Evolutionary conservation across 495 filamentous ascomycete genomes (phyloP).

Genomic region (Thozetella sp.): DNA sequence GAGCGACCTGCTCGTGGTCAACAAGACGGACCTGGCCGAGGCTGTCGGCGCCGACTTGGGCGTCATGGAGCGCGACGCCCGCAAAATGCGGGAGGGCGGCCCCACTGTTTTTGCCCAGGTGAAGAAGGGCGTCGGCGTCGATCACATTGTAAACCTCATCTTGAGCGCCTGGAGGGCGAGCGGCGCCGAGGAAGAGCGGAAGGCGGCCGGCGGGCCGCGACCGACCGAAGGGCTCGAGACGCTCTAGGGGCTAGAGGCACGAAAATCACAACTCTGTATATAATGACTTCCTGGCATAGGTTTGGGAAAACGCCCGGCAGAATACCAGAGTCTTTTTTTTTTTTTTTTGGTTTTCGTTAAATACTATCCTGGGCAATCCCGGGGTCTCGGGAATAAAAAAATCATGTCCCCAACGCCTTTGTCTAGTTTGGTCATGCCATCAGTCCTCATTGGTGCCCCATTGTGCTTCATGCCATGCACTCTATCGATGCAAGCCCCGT

Average conservation of each 20-base stretch:
- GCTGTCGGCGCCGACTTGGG: slow-evolving; percentile 86
- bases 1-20: slow-evolving; percentile 87
- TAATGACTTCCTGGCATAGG: too few species aligned
- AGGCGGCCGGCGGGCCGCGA: slow-evolving; percentile 50
- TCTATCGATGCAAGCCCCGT: not conserved
- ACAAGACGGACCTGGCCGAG: slow-evolving; percentile 95
- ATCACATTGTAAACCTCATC: slow-evolving; percentile 86
- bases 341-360: too few species aligned
- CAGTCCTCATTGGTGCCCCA: too few species aligned
- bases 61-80: slow-evolving; percentile 94
- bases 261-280: too few species aligned
- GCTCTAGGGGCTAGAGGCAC: not conserved
- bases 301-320: too few species aligned
- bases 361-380: too few species aligned
- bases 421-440: too few species aligned
- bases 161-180: slow-evolving; percentile 89
- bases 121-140: slow-evolving; percentile 83
- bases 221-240: slow-evolving; percentile 37
- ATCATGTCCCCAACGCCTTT: too few species aligned
- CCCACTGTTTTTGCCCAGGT: slow-evolving; percentile 98
- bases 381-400: too few species aligned
- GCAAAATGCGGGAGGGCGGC: slow-evolving; percentile 94
- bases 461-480: not conserved
- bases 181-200: slow-evolving; percentile 68
- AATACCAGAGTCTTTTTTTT: too few species aligned